phyloP scores from a whole-genome alignment of 306 rosid species.

The Pachyrhizus erosus region DNA sequence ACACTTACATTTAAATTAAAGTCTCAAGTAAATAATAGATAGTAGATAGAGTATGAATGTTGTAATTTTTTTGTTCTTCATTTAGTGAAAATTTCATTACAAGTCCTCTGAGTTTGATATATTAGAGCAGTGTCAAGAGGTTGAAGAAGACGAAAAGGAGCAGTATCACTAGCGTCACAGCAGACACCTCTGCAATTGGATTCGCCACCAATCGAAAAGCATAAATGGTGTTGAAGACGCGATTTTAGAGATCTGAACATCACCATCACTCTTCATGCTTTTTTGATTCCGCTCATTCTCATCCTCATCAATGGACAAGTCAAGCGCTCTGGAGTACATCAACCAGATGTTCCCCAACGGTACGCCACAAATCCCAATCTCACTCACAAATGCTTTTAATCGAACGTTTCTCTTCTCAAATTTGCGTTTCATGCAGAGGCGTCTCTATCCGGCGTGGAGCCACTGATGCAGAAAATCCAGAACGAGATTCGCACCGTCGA shows the following conservation, averaged over 20 bases:
- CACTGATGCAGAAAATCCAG: constrained; percentile 96
- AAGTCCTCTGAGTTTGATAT: constrained; percentile 31
- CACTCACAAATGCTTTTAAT: neutral
- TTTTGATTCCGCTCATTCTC: constrained; percentile 24
- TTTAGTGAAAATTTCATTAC: constrained; percentile 11
- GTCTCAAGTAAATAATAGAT: neutral
- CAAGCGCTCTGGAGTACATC: constrained; percentile 93
- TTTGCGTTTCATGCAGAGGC: constrained; percentile 60
- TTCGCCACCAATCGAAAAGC: constrained; percentile 37
- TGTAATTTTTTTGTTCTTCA: neutral
- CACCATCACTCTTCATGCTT: constrained; percentile 15
- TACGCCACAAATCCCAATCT: constrained; percentile 26
- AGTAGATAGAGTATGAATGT: neutral
- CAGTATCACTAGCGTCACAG: neutral
- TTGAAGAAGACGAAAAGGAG: constrained; percentile 33
- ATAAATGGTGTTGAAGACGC: constrained; percentile 20
- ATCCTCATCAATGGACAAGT: constrained; percentile 77
- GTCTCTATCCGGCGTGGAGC: constrained; percentile 92
- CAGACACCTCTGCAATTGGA: constrained; percentile 31
- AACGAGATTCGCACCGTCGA: constrained; percentile 92
- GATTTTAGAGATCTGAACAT: constrained; percentile 31
- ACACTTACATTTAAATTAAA: no score
- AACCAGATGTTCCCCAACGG: constrained; percentile 99
- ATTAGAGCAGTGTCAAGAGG: constrained; percentile 11
- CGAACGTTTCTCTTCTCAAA: constrained; percentile 6